Conservation (phyloP, 768 basidiomycete species). For the Neoboletus brunneissimus region DNA sequence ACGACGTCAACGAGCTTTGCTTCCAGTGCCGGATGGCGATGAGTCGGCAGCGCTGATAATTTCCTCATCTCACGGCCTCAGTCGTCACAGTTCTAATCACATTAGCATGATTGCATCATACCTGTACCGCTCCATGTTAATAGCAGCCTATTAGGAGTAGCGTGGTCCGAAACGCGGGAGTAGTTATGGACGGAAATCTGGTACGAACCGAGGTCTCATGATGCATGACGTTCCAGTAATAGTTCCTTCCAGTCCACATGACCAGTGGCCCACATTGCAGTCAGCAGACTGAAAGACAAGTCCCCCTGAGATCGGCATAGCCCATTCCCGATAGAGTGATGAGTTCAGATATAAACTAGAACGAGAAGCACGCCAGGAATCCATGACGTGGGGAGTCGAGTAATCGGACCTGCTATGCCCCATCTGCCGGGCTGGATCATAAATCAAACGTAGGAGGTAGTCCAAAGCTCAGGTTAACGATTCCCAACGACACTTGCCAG, state of each 20-base stretch:
- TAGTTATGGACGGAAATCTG: too few relatives aligned
- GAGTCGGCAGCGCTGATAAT: slow-evolving; percentile 29
- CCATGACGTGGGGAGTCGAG: not conserved
- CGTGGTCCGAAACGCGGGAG: not conserved
- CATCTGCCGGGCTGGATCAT: not conserved
- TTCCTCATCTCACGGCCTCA: not conserved
- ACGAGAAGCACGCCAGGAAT: not conserved
- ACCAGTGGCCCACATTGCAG: not conserved
- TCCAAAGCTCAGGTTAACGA: not conserved
- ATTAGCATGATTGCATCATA: slow-evolving; percentile 28
- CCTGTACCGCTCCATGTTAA: slow-evolving; percentile 27
- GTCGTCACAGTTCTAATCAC: not conserved
- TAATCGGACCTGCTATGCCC: not conserved
- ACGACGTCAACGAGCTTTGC: slow-evolving; percentile 70
- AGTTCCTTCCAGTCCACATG: slow-evolving; percentile 1
- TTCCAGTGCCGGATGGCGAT: slow-evolving; percentile 65
- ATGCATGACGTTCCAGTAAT: not conserved
- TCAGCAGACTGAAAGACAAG: not conserved
- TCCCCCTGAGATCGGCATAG: not conserved
- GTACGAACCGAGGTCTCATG: too few relatives aligned
- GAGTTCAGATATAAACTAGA: not conserved
- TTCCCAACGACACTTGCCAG: not conserved
- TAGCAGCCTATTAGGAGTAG: slow-evolving; percentile 11
- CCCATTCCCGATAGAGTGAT: not conserved
- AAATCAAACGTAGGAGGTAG: not conserved